Base-by-base conservation (phyloP, 345 rosid species). In the Dipteronia dyeriana region DNA sequence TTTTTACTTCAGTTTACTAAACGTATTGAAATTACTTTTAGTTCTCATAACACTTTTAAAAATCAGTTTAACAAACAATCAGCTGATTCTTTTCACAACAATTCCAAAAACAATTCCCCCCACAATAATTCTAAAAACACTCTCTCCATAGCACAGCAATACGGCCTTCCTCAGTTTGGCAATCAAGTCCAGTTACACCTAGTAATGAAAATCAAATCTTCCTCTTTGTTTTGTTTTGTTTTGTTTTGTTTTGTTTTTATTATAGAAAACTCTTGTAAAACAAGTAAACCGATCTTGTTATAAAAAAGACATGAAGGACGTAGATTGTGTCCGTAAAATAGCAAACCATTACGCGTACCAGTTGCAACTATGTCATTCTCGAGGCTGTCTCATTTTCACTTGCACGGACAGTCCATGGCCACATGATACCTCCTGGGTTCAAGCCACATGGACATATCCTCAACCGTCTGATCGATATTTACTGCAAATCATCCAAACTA, bases 351-450 rank as follows among this genome's bases (percentile, higher is more conserved):
- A 77, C 57, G 86, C 86, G 1, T 79, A 68, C 1, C 81, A 68
- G 12, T 83, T 88, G 67, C 89, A 75, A 16, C 73, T 51, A 68
- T 86, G 86, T 74, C 66, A 61, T 63, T 84, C 81, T 63, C 77
- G 60, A 9, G 79, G 62, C 64, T 71, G 78, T 34, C 38, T 66
- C 86, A 41, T 74, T 54, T 68, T 73, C 82, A 38, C 68, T 75
- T 49, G 89, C 84, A 45, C 79, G 86, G 3, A 25, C 82, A 25
- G 79, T 86, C 80, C 91, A 88, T 66, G 91, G 85, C 65, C 87
- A 86, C 80, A 79, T 86, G 82, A 77, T 81, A n/a, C 71, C 84
- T 23, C 84, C 82, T 16, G 91, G 89, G 13, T 82, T 86, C 79
- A 41, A 57, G 23, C 85, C 82, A 23, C 82, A 76, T 19, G 82